Evolutionary conservation across 1,139 yeast species (phyloP).

Genomic region (Debaryomyces sp.): DNA sequence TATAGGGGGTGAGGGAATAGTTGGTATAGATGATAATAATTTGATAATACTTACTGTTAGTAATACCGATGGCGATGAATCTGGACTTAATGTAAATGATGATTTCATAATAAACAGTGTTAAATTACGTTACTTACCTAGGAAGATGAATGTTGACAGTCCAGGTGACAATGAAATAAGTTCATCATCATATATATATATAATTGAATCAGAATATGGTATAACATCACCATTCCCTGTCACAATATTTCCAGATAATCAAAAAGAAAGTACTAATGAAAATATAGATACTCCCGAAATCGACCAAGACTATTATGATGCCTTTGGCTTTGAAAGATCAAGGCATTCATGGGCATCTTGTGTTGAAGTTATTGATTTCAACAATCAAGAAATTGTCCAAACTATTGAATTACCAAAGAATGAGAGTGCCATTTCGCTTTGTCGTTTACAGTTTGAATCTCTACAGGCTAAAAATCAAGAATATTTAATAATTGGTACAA

Average conservation of each 20-base stretch:
- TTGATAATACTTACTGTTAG: constrained; percentile 67
- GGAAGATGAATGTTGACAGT: constrained; percentile 37
- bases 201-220: constrained; percentile 52
- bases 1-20: constrained; percentile 60
- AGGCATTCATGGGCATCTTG: constrained; percentile 50
- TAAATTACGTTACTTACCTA: constrained; percentile 57
- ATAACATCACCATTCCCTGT: constrained; percentile 30
- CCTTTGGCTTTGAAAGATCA: constrained; percentile 39
- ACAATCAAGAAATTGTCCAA: constrained; percentile 37
- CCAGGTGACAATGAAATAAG: constrained; percentile 16
- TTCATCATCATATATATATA: constrained; percentile 25
- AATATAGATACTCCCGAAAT: constrained; percentile 9
- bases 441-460: constrained; percentile 19
- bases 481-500: constrained; percentile 53
- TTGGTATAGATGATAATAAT: constrained; percentile 58
- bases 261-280: neutral
- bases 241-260: neutral
- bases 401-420: constrained; percentile 42
- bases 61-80: constrained; percentile 19
- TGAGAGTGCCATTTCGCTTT: constrained; percentile 41
- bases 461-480: constrained; percentile 18
- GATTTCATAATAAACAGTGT: constrained; percentile 49
- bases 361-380: constrained; percentile 52
- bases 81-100: constrained; percentile 39
- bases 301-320: constrained; percentile 35